Base-by-base conservation (phyloP, 495 filamentous ascomycete species). In the Cenococcum geophilum region DNA sequence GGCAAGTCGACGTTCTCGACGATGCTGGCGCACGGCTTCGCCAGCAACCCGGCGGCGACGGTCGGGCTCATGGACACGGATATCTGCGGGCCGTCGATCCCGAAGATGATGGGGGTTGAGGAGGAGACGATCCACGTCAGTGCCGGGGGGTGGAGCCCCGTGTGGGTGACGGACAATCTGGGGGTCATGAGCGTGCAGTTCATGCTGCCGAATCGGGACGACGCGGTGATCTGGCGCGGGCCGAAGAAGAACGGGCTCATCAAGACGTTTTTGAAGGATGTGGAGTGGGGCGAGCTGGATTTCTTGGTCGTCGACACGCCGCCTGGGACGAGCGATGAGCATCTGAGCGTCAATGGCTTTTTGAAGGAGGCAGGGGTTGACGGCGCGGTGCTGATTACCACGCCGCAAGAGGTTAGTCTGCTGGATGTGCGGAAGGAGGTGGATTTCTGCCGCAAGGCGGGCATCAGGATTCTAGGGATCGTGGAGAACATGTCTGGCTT, bases 401-500 rank as follows among this genome's bases (percentile, higher is more conserved):
- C 95, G 6, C 93, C 93, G 22, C 95, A 98, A 69, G 93, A 97
- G 68, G 89, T 97, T n/a, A 81, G 84, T 11, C 75, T 97, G 57
- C 77, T 97, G 52, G 93, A 98, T 72, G 93, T 98, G 27, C 77
- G 93, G 63, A 96, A 96, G 71, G 93, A 97, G 71, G 91, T 98
- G 53, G 91, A 97, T 69, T 98, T 98, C 68, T 97, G 95, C 72
- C 80, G 83, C 55, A 98, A 98, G 74, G 95, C 95, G 4, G 91
- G 89, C 1, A 97, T 98, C 57, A 80, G 77, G 37, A 81, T 98
- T 1, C 68, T 98, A 21, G 95, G 93, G 0, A 75, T 98, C 14
- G 95, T 97, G 42, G 93, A 98, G 78, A 98, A 98, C 72, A 98
- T 98, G 93, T 87, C 84, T 53, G 89, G 91, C 10, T 98, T 96